A percentile compares a stretch with the other conserved stretches of the same genome.
These are phyloP conservation scores for Chrysanthemum lavandulifolium DNA, from an alignment of 129 eudicot genomes.

Conservation along the genomic window DNA sequence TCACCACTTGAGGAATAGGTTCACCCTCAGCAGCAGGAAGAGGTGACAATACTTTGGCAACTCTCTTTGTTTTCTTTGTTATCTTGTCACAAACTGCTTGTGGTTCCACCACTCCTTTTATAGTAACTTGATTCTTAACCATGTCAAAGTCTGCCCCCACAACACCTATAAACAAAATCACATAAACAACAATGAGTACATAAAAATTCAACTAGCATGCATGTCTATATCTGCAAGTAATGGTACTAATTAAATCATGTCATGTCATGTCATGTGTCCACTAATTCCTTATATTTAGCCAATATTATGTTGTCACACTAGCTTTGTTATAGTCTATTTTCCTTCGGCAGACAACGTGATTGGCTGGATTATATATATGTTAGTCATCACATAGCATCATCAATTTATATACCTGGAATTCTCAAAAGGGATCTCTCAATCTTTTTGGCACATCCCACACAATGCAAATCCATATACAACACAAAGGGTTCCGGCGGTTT, in stretches of 20 bases:
- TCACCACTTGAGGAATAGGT: slow-evolving; percentile 72
- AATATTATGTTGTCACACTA: too few relatives aligned
- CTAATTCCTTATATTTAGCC: too few relatives aligned
- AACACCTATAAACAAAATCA: slow-evolving; percentile 45
- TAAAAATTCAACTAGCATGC: background rate
- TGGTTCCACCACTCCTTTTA: slow-evolving; percentile 89
- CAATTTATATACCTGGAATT: slow-evolving; percentile 54
- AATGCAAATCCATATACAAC: slow-evolving; percentile 85
- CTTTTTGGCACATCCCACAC: slow-evolving; percentile 96
- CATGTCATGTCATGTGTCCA: too few relatives aligned
- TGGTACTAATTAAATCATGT: background rate
- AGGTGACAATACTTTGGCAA: slow-evolving; percentile 81
- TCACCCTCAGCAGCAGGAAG: slow-evolving; percentile 81
- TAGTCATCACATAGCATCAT: too few relatives aligned
- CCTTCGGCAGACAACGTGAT: too few relatives aligned
- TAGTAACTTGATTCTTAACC: slow-evolving; percentile 79
- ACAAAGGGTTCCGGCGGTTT: slow-evolving; percentile 61
- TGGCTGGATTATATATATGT: too few relatives aligned
- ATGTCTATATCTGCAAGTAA: background rate
- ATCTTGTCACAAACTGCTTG: slow-evolving; percentile 72
- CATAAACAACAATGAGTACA: slow-evolving; percentile 4
- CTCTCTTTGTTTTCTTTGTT: slow-evolving; percentile 77
- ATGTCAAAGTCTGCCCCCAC: slow-evolving; percentile 73
- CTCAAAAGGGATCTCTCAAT: slow-evolving; percentile 67
- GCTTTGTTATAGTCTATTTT: too few relatives aligned